Percentiles rank a stretch among this genome's conserved stretches.
Conservation (phyloP, 2,329 filamentous ascomycete genomes). For the Rhynchosporium graminicola region DNA sequence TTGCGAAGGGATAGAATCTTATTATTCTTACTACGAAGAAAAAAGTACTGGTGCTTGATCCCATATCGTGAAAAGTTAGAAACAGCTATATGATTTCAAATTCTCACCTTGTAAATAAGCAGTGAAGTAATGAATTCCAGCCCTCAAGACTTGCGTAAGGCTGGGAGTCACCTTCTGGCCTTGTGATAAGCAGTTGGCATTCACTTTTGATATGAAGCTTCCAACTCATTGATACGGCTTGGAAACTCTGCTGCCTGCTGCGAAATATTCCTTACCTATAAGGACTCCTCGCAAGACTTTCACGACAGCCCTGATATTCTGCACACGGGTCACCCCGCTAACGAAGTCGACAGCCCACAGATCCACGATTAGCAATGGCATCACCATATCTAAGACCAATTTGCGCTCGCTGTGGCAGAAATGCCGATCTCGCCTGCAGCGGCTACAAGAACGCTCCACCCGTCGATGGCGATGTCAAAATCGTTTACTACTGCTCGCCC, state of each 20-base stretch:
- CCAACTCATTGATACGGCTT: not conserved
- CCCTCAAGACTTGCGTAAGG: too few relatives aligned
- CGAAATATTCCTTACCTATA: not conserved
- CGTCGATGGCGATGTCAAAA: not conserved
- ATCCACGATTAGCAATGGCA: not conserved
- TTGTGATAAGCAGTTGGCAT: too few relatives aligned
- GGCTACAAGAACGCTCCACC: conserved; percentile 15
- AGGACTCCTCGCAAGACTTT: not conserved
- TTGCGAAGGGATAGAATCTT: not conserved
- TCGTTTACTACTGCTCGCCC: conserved; percentile 12
- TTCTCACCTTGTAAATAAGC: too few relatives aligned
- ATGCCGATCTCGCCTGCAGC: not conserved
- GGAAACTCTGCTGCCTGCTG: not conserved
- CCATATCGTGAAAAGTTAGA: too few relatives aligned
- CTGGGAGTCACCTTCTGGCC: too few relatives aligned
- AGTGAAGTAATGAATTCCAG: too few relatives aligned
- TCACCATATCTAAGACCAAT: not conserved
- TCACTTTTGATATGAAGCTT: too few relatives aligned
- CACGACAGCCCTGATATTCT: not conserved
- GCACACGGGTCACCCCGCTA: not conserved
- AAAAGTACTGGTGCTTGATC: too few relatives aligned
- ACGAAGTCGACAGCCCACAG: not conserved
- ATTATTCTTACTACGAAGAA: too few relatives aligned
- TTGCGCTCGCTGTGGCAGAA: conserved; percentile 2
- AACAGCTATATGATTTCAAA: too few relatives aligned